Evolutionary conservation across 2,329 filamentous ascomycete genomes (phyloP).

Genomic region (Claviceps spartinae): DNA sequence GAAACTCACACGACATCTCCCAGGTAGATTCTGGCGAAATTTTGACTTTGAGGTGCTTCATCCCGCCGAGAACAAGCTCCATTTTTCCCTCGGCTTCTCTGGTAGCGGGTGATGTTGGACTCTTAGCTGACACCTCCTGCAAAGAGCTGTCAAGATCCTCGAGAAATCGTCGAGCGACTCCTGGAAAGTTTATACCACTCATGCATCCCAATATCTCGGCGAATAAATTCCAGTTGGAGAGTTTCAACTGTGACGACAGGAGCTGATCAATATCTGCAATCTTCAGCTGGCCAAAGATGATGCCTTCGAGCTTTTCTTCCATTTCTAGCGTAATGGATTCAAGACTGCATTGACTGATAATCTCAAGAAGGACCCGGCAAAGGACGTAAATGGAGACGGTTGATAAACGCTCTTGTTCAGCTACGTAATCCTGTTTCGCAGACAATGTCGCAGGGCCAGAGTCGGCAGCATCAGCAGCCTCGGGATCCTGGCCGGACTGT

Average conservation of each 20-base stretch:
- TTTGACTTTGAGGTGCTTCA: conserved; percentile 77
- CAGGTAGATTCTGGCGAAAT: conserved; percentile 61
- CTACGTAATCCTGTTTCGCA: conserved; percentile 55
- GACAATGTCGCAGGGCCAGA: conserved; percentile 27
- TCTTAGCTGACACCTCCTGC: conserved; percentile 60
- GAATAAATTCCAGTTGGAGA: conserved; percentile 94
- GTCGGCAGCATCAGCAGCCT: conserved; percentile 16
- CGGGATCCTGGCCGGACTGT: conserved; percentile 25
- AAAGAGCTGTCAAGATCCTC: conserved; percentile 67
- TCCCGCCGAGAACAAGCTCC: conserved; percentile 76
- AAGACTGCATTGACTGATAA: conserved; percentile 80
- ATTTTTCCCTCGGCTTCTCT: conserved; percentile 67
- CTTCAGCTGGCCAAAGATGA: conserved; percentile 93
- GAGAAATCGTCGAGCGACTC: conserved; percentile 71
- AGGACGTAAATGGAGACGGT: conserved; percentile 93
- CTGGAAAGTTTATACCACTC: conserved; percentile 82
- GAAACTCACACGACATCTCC: conserved; percentile 79
- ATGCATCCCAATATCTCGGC: conserved; percentile 88
- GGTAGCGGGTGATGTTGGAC: conserved; percentile 38
- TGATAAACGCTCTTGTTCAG: conserved; percentile 74
- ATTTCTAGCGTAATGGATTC: conserved; percentile 76
- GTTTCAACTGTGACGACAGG: conserved; percentile 62
- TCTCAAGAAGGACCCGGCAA: conserved; percentile 84
- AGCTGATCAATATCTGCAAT: conserved; percentile 74
- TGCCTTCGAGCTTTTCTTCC: conserved; percentile 84